Percentiles rank a stretch among this genome's conserved stretches.
Evolutionary conservation across 148 eudicot species (phyloP).

Genomic region (Euryodendron excelsum): DNA sequence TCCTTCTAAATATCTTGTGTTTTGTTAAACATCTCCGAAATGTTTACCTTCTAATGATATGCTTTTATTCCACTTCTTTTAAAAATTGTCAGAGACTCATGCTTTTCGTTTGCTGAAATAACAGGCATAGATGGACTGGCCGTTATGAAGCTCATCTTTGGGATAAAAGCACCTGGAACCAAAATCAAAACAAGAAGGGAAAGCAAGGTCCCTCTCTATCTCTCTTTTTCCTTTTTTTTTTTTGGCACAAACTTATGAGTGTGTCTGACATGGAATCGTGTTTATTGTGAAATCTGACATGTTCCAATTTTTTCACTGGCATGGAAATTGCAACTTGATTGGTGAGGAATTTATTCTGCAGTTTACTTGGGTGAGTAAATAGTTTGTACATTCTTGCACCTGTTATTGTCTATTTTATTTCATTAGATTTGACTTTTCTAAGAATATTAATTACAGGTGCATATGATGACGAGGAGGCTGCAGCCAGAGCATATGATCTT

Average conservation of each 20-base stretch:
- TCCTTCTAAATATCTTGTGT: neutral
- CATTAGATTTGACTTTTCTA: neutral
- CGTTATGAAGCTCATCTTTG: conserved; percentile 99
- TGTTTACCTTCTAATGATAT: neutral
- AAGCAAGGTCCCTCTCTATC: conserved; percentile 74
- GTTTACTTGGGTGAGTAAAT: conserved; percentile 91
- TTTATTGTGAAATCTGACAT: conserved; percentile 26
- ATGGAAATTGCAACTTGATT: conserved; percentile 25
- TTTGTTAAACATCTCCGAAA: neutral
- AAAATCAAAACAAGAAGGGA: conserved; percentile 97
- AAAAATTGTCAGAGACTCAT: neutral
- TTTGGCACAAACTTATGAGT: neutral
- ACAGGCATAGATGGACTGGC: conserved; percentile 99
- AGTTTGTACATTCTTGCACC: neutral
- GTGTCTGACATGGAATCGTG: neutral
- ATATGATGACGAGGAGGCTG: conserved; percentile 99
- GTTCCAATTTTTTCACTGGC: conserved; percentile 20
- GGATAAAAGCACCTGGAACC: conserved; percentile 99
- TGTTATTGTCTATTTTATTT: neutral
- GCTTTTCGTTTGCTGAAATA: conserved; percentile 13
- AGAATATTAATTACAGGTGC: conserved; percentile 58
- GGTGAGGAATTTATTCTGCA: conserved; percentile 34
- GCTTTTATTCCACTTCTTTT: neutral
- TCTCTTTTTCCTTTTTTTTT: too few relatives aligned
- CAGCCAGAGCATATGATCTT: conserved; percentile 99